Percentiles rank a stretch among this genome's conserved stretches.
Evolutionary conservation across 2,329 filamentous ascomycete species (phyloP).

Genomic region (Penicillium brasilianum): DNA sequence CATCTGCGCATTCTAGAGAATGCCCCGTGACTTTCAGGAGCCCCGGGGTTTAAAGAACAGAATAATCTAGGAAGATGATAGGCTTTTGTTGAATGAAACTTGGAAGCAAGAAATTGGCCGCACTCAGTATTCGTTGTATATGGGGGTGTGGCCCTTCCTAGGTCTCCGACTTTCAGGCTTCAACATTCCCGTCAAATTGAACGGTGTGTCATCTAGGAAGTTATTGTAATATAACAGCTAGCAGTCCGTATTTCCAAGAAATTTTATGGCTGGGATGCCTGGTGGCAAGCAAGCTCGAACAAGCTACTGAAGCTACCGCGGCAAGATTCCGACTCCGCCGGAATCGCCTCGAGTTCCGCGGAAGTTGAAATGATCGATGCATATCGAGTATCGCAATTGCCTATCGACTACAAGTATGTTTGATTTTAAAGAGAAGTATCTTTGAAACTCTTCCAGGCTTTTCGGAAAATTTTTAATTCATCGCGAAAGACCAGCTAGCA

Average conservation of each 20-base stretch:
- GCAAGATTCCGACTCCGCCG: background rate
- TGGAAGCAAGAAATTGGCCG: no score
- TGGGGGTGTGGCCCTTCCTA: no score
- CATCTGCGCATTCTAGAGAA: no score
- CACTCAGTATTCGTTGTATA: no score
- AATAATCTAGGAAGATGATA: no score
- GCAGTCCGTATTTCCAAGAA: background rate
- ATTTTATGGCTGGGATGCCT: background rate
- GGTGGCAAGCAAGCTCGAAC: background rate
- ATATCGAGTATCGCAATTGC: background rate
- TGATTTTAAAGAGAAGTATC: background rate
- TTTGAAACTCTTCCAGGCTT: no score
- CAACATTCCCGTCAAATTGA: background rate
- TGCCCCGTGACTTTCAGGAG: no score
- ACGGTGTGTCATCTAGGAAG: background rate
- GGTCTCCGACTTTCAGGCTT: background rate
- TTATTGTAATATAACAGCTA: background rate
- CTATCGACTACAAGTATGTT: background rate
- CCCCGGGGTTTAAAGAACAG: no score
- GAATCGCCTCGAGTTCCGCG: background rate
- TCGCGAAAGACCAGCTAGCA: background rate
- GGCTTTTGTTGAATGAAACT: no score
- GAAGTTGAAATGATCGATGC: background rate
- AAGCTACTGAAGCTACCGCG: background rate
- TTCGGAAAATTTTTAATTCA: background rate